These are phyloP conservation scores for Cercis canadensis DNA, from an alignment of 306 rosid species.

Conservation along the genomic window DNA sequence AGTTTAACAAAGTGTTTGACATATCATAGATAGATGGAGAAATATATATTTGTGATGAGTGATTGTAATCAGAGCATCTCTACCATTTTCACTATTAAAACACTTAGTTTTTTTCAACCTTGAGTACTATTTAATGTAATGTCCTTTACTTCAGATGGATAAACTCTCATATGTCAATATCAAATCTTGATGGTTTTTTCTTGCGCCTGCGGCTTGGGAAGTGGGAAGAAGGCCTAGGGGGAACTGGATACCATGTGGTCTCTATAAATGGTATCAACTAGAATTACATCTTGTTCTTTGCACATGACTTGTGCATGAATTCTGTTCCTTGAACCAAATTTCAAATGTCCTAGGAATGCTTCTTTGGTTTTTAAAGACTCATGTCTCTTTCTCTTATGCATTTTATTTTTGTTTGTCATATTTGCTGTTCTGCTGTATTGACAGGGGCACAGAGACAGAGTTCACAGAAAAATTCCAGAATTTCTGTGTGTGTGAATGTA, in stretches of 20 bases:
- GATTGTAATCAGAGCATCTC: not conserved
- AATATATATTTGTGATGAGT: not conserved
- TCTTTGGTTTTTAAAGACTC: not conserved
- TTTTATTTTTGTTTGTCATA: not conserved
- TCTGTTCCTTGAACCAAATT: not conserved
- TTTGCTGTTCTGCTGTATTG: slow-evolving; percentile 22
- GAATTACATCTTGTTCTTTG: slow-evolving; percentile 23
- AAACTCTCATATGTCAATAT: slow-evolving; percentile 50
- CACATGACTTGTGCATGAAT: slow-evolving; percentile 14
- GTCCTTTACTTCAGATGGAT: slow-evolving; percentile 67
- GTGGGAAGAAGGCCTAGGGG: slow-evolving; percentile 82
- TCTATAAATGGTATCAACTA: slow-evolving; percentile 69
- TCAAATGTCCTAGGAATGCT: not conserved
- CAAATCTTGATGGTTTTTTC: slow-evolving; percentile 78
- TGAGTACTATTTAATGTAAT: slow-evolving; percentile 27
- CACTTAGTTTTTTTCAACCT: slow-evolving; percentile 27
- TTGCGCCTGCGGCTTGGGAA: slow-evolving; percentile 90
- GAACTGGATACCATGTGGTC: slow-evolving; percentile 90
- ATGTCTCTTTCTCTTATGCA: slow-evolving; percentile 11
- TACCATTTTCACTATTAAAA: not conserved
- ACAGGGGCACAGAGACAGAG: slow-evolving; percentile 56
- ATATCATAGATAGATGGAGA: not conserved
- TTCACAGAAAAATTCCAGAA: slow-evolving; percentile 44
- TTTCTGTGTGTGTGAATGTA: slow-evolving; percentile 61
- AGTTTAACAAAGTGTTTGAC: not conserved